Base-by-base conservation (phyloP, 148 eudicot genomes). In the Agrostemma githago region DNA sequence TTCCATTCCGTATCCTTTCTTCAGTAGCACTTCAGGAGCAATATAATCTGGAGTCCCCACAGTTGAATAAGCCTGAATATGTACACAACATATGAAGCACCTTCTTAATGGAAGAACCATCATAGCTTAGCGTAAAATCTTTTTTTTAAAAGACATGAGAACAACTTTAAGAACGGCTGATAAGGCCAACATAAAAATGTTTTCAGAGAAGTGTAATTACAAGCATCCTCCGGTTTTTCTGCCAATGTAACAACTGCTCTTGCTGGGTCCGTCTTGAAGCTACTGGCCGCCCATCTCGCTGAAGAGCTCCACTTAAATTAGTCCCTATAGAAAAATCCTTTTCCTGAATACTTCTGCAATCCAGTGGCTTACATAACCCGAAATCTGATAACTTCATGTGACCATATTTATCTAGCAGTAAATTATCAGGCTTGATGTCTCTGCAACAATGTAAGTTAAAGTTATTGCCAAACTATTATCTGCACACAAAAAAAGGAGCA, bases 21-120 rank as follows among this genome's bases (percentile, higher is more conserved):
- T 95, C 75, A 95, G 83, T 77, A 95, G 81, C 77, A 95, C 98
- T 87, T 95, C 98, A 62, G 98, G 98, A 75, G 98, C 98, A 82
- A 95, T 95, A 79, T 95, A 95, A 83, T 95, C 98, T 69, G 98
- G 98, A 42, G 98, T 95, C 57, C 98, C 98, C 82, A 95, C 98
- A n/a, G 98, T 95, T 56, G 98, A 95, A 82, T 95, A 95, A 70
- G 98, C 98, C 98, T 95, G 81, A 88, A 41, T 40, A 80, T 77
- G 54, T 44, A 72, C 64, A 64, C 8, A 71, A 4, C 57, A 56
- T 48, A 77, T 5, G 26, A 2, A 9, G 43, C 38, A 17, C 60
- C 20, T 40, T 19, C 61, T 39, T 69, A 39, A 38, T 43, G 38
- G 16, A 8, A 56, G 37, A 26, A 12, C 16, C 19, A 38, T 65